Evolutionary conservation across 768 basidiomycete genomes (phyloP).

Genomic region (Pleurotus tuber-regium): DNA sequence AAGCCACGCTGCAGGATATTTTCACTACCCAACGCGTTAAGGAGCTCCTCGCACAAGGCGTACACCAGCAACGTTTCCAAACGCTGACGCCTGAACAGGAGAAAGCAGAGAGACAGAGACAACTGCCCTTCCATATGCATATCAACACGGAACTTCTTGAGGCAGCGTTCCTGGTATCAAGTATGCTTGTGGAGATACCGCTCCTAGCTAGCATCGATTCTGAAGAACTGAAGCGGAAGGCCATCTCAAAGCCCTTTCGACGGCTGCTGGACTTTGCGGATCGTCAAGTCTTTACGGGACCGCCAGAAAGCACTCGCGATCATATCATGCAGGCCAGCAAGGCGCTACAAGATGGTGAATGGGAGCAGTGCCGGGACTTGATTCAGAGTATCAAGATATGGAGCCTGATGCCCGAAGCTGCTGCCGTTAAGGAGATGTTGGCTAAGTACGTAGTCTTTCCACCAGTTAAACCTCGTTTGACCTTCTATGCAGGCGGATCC

Average conservation of each 20-base stretch:
- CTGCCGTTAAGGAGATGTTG: constrained; percentile 90
- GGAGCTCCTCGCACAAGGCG: constrained; percentile 94
- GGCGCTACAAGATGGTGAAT: constrained; percentile 93
- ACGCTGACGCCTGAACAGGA: constrained; percentile 92
- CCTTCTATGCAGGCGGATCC: constrained; percentile 72
- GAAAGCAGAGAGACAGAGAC: constrained; percentile 91
- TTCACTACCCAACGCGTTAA: constrained; percentile 96
- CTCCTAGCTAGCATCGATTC: constrained; percentile 91
- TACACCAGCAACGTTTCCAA: constrained; percentile 90
- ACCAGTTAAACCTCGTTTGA: not conserved
- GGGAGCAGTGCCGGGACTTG: constrained; percentile 93
- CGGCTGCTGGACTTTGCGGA: constrained; percentile 95
- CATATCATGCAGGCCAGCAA: constrained; percentile 99
- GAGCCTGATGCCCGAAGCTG: constrained; percentile 91
- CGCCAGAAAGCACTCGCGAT: constrained; percentile 97
- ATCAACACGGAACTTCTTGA: constrained; percentile 98
- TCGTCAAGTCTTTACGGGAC: constrained; percentile 95
- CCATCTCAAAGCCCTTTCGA: constrained; percentile 95
- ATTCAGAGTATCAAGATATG: constrained; percentile 97
- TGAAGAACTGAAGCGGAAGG: constrained; percentile 90
- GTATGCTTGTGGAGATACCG: constrained; percentile 98
- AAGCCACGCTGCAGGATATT: constrained; percentile 90
- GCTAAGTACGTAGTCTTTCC: constrained; percentile 59
- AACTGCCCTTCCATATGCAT: constrained; percentile 99
- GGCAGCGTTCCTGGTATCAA: constrained; percentile 95